Percentiles rank a stretch among this genome's conserved stretches.
Conservation (phyloP, 805 yeast species). For the Middelhovenomyces tepae region DNA sequence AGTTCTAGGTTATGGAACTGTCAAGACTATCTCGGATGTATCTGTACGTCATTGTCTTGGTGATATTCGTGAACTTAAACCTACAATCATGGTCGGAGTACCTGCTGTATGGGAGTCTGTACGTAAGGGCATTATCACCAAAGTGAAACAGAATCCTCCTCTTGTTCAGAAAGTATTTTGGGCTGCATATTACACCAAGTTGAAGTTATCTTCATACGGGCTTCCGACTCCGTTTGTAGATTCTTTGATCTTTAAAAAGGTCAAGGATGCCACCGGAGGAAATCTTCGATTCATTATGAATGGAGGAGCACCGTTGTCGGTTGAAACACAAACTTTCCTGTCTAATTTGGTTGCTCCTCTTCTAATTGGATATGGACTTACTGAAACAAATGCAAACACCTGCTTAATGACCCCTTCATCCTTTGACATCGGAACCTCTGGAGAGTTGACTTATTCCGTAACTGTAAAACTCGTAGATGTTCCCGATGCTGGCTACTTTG, state of each 20-base stretch:
- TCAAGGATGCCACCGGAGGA: slow-evolving; percentile 95
- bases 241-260: slow-evolving; percentile 68
- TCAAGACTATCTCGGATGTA: slow-evolving; percentile 77
- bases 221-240: slow-evolving; percentile 77
- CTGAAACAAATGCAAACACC: slow-evolving; percentile 91
- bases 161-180: slow-evolving; percentile 76
- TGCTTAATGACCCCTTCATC: slow-evolving; percentile 55
- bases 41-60: slow-evolving; percentile 81
- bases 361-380: slow-evolving; percentile 91
- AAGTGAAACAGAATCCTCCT: slow-evolving; percentile 58
- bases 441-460: slow-evolving; percentile 73
- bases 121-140: slow-evolving; percentile 80
- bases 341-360: slow-evolving; percentile 70
- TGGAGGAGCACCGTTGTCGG: slow-evolving; percentile 89
- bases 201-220: slow-evolving; percentile 49
- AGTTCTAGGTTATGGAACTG: slow-evolving; percentile 79
- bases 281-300: slow-evolving; percentile 60
- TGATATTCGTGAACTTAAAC: slow-evolving; percentile 78
- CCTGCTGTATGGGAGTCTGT: slow-evolving; percentile 98
- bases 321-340: slow-evolving; percentile 74
- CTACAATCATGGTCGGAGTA: slow-evolving; percentile 95
- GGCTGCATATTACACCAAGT: slow-evolving; percentile 73
- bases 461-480: slow-evolving; percentile 88
- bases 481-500: slow-evolving; percentile 81
- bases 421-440: slow-evolving; percentile 69